Evolutionary conservation across 768 basidiomycete genomes (phyloP).

Genomic region (Pulveroboletus sp.): DNA sequence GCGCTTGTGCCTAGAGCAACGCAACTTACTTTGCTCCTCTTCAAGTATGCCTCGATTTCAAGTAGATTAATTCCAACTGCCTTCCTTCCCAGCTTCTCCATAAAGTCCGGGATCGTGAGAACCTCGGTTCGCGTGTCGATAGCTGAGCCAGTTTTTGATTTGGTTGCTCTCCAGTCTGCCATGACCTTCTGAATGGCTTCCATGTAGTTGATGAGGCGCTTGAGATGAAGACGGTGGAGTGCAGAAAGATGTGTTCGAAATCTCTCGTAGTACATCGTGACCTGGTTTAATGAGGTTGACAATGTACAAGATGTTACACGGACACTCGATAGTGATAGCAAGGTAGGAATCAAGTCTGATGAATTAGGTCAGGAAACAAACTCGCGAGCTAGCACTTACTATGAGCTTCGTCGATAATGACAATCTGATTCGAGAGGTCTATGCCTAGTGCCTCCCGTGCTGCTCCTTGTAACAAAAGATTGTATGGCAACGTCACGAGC

Average conservation of each 20-base stretch:
- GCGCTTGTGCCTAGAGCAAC: not conserved
- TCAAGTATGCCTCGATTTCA: conserved; percentile 77
- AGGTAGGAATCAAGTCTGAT: conserved; percentile 81
- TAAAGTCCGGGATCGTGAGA: conserved; percentile 62
- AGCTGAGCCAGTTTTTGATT: conserved; percentile 10
- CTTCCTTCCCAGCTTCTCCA: conserved; percentile 60
- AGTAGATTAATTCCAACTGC: conserved; percentile 76
- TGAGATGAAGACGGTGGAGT: conserved; percentile 70
- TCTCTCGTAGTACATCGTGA: conserved; percentile 67
- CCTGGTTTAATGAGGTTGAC: conserved; percentile 62
- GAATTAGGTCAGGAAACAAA: conserved; percentile 1
- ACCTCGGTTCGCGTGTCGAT: conserved; percentile 45
- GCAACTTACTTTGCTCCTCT: conserved; percentile 77
- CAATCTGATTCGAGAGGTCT: conserved; percentile 74
- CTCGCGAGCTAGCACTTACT: conserved; percentile 49
- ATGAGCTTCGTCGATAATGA: conserved; percentile 95
- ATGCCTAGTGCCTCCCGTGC: conserved; percentile 88
- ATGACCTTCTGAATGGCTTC: conserved; percentile 60
- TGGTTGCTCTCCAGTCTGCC: conserved; percentile 43
- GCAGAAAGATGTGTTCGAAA: conserved; percentile 77
- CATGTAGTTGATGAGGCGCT: conserved; percentile 71
- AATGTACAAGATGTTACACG: conserved; percentile 56
- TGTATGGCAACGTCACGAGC: conserved; percentile 93
- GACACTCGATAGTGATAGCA: conserved; percentile 80
- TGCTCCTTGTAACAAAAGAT: conserved; percentile 76